Base-by-base conservation (phyloP, 345 rosid genomes). In the Linum lewisii region DNA sequence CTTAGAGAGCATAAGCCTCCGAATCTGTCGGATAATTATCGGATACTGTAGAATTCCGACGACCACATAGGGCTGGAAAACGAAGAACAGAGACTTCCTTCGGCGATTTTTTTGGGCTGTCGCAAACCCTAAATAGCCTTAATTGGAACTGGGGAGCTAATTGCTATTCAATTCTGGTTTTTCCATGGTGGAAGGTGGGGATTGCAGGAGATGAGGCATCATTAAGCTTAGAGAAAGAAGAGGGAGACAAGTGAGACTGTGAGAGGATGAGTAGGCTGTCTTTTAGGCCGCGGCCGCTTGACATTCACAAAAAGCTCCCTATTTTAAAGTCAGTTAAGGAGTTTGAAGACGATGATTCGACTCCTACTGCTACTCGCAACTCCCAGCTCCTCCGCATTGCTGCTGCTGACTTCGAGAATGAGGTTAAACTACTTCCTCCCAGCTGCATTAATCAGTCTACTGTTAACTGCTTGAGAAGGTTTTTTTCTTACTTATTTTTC, bases 221-320 rank as follows among this genome's bases (percentile, higher is more conserved):
- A 42, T 42, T 16, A 42, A 42, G 13, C 47, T 42, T 42, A 42
- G 47, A 11, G 18, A 24, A 7, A 11, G 60, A 29, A 23, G 60
- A 34, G 60, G 36, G 20, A 26, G 63, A 19, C 16, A 47, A 51
- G 63, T 49, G 68, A 63, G 62, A 26, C 32, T 2, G 32, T 26
- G 54, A 61, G 63, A 67, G 60, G 63, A 87, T 93, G 99, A 90
- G 97, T 74, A 84, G 99, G 79, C 83, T 90, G 5, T 93, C 99
- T 25, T 79, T 93, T 65, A 71, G 99, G 67, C 99, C 99, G 21
- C 84, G 99, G 22, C 99, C 99, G 18, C 72, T 93, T 16, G 99
- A 93, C 76, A 87, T 93, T 32, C 94, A 90, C 78, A 93, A 87
- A 75, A 93, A 90, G 84, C 87, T 93, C 47, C 99, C 99, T 7